Percentiles rank a stretch among this genome's conserved stretches.
phyloP scores from a whole-genome alignment of 108 stramenopile species.

The Tribonema minus region DNA sequence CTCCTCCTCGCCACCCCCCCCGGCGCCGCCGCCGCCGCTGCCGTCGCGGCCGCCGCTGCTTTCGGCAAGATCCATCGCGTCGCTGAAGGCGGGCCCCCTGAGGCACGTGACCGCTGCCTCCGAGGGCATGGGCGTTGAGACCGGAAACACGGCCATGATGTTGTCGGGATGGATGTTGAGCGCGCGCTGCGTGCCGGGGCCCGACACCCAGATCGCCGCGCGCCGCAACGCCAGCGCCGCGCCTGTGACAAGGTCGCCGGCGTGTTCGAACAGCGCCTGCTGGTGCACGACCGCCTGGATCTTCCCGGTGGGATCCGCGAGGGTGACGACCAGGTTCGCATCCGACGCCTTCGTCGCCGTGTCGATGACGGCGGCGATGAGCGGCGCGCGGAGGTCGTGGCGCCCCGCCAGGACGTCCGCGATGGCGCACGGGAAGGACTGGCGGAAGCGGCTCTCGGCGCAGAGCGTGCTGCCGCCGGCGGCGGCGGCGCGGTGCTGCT shows the following conservation, averaged over 20 bases:
- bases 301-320: not conserved
- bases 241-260: not conserved
- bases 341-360: not conserved
- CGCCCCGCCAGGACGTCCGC: conserved; percentile 18
- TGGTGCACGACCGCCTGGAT: not conserved
- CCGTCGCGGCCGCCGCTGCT: too few relatives aligned
- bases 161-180: conserved; percentile 33
- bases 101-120: not conserved
- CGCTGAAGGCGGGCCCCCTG: too few relatives aligned
- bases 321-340: conserved; percentile 7
- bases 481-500: too few relatives aligned
- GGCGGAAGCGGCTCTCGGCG: too few relatives aligned
- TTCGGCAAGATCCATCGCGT: too few relatives aligned
- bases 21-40: too few relatives aligned
- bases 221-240: too few relatives aligned
- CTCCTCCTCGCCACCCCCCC: too few relatives aligned
- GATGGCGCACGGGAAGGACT: conserved; percentile 2
- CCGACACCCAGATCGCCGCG: conserved; percentile 26
- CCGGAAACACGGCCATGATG: conserved; percentile 19
- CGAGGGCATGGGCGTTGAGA: not conserved
- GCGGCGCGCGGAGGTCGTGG: conserved; percentile 20
- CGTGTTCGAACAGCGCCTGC: not conserved
- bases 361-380: conserved; percentile 20
- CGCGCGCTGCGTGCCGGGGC: conserved; percentile 23
- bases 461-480: too few relatives aligned